These are phyloP conservation scores for Inonotus hispidus DNA, from an alignment of 1,284 basidiomycete genomes.

Conservation along the genomic window DNA sequence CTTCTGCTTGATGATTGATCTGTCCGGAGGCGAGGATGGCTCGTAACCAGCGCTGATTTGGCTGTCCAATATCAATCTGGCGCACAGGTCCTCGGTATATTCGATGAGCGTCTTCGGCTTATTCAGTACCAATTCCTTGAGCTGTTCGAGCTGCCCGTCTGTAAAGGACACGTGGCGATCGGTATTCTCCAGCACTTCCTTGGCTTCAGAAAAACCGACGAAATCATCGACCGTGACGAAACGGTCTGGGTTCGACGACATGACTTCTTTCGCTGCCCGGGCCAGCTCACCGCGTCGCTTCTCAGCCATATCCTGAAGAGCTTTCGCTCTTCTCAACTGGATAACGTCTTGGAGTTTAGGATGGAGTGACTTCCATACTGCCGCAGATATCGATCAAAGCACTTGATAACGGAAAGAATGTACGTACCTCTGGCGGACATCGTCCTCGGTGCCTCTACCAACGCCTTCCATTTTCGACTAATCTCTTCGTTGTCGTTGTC, in stretches of 20 bases:
- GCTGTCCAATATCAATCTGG: too few species aligned
- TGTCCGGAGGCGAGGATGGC: too few species aligned
- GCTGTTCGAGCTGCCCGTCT: neutral
- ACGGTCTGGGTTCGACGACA: too few species aligned
- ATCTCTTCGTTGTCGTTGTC: neutral
- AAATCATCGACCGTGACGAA: too few species aligned
- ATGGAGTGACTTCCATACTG: neutral
- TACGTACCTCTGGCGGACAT: neutral
- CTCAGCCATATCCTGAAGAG: too few species aligned
- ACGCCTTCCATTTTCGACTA: neutral
- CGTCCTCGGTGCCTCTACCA: neutral
- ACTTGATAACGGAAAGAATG: neutral
- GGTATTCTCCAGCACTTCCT: neutral
- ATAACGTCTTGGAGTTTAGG: neutral
- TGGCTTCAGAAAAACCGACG: neutral
- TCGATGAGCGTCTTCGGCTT: too few species aligned
- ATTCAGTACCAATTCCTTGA: neutral
- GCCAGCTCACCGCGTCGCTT: too few species aligned
- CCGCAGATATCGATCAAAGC: neutral
- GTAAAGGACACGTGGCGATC: neutral
- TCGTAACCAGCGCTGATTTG: too few species aligned
- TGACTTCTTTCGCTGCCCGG: too few species aligned
- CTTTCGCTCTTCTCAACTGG: neutral
- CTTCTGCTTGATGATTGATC: too few species aligned
- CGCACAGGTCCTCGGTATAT: too few species aligned